Base-by-base conservation (phyloP, 2,329 filamentous ascomycete genomes). In the Thermothelomyces thermophilus region DNA sequence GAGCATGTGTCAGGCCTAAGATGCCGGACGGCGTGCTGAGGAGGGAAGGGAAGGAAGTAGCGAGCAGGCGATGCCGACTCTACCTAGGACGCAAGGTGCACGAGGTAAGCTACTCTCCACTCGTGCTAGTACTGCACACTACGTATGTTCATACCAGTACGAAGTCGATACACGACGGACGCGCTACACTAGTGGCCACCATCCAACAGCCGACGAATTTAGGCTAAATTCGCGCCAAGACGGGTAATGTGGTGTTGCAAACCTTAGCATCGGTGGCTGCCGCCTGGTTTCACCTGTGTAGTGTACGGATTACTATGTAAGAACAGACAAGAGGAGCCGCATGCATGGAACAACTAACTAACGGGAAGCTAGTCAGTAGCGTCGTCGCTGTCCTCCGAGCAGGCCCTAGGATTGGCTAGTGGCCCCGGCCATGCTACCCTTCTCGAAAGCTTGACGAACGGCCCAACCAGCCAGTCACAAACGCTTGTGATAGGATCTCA, bases 181-280 rank as follows among this genome's bases (percentile, higher is more conserved):
- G n/a, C n/a, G n/a, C n/a, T n/a, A n/a, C n/a, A n/a, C n/a, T n/a
- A n/a, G n/a, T 33, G 13, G 13, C 24, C 36, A 26, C 13, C 34
- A 16, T 22, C 20, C 47, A 48, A 50, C 41, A 51, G 46, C 48
- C 43, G 53, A 17, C 8, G 14, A 2, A 10, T 52, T 54, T 51
- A 52, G 54, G 46, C 51, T 54, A 54, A 54, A 50, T 52, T 9
- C 13, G 8, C 14, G 54, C 54, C 54, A 56, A 56, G 54, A 22
- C 54, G 54, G 54, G 24, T 56, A 51, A 53, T 51, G 28, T 41
- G 31, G 36, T 22, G 24, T 34, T 47, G 49, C 49, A 50, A 55
- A 28, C 50, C 46, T 40, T 46, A 43, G 41, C 41, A 43, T 24
- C 41, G 26, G 33, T 26, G 19, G 36, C 24, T 19, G 33, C 22